Evolutionary conservation across 2,329 filamentous ascomycete genomes (phyloP), one percentile per base, ranked within the genome.

Genomic region (Sporothrix mexicana): DNA sequence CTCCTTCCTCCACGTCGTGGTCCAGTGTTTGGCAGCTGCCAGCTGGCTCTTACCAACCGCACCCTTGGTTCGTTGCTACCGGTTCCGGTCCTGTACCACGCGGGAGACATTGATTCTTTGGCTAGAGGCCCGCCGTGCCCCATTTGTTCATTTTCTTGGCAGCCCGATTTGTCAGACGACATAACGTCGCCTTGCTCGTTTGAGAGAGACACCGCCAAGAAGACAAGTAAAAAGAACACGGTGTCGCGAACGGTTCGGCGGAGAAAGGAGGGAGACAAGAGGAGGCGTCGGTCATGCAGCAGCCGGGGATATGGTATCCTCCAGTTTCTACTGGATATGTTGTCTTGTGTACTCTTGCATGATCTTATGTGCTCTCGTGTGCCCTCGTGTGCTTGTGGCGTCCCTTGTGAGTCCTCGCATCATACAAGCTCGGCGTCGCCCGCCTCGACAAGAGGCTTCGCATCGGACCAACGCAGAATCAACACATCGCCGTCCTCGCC

Each of bases 381-480:
- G n/a, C 6, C 5, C n/a, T 45, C 20, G 12, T 23, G 23, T 51
- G 23, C 15, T n/a, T 30, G 30, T 12, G 23, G 10, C 13, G 57
- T 41, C 17, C 9, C 55, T 61, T 41, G 7, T 23, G 15, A 61
- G 20, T 10, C 10, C 57, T 17, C 10, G 57, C 0, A 3, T 87
- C 83, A 90, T 30, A 90, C 86, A 74, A 90, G 81, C 79, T 90
- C 89, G 25, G 88, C 87, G 70, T 86, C 83, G 0, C 86, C 87
- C 8, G 82, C 80, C 23, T 88, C 84, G 9, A 91, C 85, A 66
- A 90, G 79, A 3, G 79, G 78, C 80, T 90, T 93, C 0, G 94
- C 88, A 79, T 94, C 93, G 15, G 93, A 92, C 87, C 91, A 93
- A 75, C 91, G 83, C 45, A 94, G 85, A 75, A 93, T 90, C 79